Percentiles rank a stretch among this genome's conserved stretches.
Evolutionary conservation across 345 rosid genomes (phyloP).

Genomic region (Salix viminalis): DNA sequence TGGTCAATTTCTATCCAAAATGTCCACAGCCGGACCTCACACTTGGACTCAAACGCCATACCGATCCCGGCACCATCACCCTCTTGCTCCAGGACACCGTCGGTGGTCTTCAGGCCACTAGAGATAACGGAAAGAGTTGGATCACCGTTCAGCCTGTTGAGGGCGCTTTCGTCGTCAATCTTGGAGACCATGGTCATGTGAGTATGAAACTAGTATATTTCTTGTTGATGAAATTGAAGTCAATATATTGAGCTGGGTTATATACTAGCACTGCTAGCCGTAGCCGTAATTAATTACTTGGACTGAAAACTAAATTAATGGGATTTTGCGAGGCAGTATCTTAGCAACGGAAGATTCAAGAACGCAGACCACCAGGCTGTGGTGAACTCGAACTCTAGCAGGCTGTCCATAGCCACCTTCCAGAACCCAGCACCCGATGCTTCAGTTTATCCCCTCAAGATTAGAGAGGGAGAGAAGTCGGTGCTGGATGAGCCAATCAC

Average conservation of each 20-base stretch:
- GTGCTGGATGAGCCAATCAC: conserved; percentile 23
- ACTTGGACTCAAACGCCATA: conserved; percentile 94
- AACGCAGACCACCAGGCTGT: conserved; percentile 36
- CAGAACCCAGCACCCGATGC: conserved; percentile 35
- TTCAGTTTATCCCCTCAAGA: conserved; percentile 26
- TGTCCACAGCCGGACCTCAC: conserved; percentile 96
- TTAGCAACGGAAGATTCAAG: conserved; percentile 34
- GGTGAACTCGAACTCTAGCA: conserved; percentile 30
- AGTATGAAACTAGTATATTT: conserved; percentile 21
- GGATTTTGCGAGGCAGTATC: conserved; percentile 13
- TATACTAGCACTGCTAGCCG: no score
- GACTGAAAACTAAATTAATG: neutral
- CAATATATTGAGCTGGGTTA: neutral
- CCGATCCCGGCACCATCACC: conserved; percentile 93
- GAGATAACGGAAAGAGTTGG: conserved; percentile 78
- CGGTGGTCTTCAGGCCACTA: conserved; percentile 91
- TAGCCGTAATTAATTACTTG: neutral
- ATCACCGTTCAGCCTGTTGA: conserved; percentile 90
- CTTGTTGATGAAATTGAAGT: neutral
- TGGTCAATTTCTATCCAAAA: conserved; percentile 87
- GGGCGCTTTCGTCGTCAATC: conserved; percentile 93
- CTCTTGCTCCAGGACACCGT: conserved; percentile 88
- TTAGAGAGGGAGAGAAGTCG: conserved; percentile 23
- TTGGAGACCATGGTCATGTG: conserved; percentile 94
- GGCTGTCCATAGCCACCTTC: conserved; percentile 31